Evolutionary conservation across 163 green algal genomes (phyloP).

Genomic region (Coccomyxa subellipsoidea): DNA sequence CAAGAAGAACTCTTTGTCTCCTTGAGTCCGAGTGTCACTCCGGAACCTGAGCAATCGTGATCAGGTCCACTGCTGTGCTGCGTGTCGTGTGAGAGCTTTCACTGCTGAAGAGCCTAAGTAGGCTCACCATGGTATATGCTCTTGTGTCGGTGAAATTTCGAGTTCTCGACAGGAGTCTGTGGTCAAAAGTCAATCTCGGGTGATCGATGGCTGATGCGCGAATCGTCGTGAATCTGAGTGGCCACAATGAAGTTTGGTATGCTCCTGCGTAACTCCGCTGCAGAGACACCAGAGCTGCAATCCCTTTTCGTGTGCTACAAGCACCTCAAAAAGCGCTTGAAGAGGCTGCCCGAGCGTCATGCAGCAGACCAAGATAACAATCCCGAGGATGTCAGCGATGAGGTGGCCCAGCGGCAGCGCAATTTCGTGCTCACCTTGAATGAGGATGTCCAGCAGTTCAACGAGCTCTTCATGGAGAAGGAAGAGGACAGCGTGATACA

Average conservation of each 20-base stretch:
- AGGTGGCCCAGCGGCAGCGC: conserved; percentile 23
- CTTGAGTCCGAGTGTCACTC: too few relatives aligned
- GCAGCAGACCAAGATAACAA: neutral
- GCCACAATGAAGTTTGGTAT: conserved; percentile 57
- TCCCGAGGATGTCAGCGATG: conserved; percentile 17
- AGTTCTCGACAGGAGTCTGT: too few relatives aligned
- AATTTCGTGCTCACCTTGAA: conserved; percentile 49
- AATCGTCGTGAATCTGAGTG: neutral
- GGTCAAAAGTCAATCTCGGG: too few relatives aligned
- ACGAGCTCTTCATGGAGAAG: conserved; percentile 74
- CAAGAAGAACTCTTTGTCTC: too few relatives aligned
- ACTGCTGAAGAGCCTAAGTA: neutral
- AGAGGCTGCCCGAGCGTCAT: conserved; percentile 28
- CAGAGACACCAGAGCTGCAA: conserved; percentile 48
- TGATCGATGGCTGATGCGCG: neutral
- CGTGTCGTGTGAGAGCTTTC: too few relatives aligned
- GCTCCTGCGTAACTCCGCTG: conserved; percentile 43
- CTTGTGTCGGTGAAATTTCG: neutral
- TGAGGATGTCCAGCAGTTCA: conserved; percentile 62
- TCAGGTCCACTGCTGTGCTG: too few relatives aligned
- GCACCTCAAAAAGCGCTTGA: conserved; percentile 66
- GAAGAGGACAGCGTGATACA: conserved; percentile 76
- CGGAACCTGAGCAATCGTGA: too few relatives aligned
- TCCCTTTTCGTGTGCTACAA: conserved; percentile 67
- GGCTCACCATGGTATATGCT: neutral